Percentiles rank a stretch among this genome's conserved stretches.
phyloP scores from a whole-genome alignment of 768 basidiomycete genomes.

The Lactarius quietus region DNA sequence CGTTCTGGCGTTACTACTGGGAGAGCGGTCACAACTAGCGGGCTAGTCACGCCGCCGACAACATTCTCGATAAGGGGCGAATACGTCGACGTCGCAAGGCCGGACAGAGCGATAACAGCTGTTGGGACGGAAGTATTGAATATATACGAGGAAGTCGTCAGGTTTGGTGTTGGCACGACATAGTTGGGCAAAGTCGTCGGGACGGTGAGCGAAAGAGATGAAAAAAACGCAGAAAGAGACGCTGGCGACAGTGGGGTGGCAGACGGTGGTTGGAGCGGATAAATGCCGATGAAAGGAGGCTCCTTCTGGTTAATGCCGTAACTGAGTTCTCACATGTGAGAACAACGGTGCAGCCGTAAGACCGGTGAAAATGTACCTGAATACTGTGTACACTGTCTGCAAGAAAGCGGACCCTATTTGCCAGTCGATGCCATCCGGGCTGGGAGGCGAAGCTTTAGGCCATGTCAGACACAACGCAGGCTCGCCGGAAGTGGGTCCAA shows the following conservation, averaged over 20 bases:
- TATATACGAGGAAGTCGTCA: slow-evolving; percentile 58
- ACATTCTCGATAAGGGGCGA: slow-evolving; percentile 43
- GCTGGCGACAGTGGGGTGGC: slow-evolving; percentile 39
- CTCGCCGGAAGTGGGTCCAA: slow-evolving; percentile 62
- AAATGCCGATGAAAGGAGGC: slow-evolving; percentile 75
- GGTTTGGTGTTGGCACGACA: slow-evolving; percentile 59
- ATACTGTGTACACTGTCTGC: slow-evolving; percentile 73
- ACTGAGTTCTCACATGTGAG: slow-evolving; percentile 36
- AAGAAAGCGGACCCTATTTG: slow-evolving; percentile 71
- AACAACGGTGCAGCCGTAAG: neutral
- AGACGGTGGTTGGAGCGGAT: slow-evolving; percentile 48
- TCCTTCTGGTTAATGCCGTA: slow-evolving; percentile 73
- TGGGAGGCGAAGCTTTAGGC: slow-evolving; percentile 65
- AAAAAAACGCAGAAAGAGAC: slow-evolving; percentile 48
- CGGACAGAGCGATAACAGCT: slow-evolving; percentile 46
- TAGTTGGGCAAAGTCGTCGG: slow-evolving; percentile 70
- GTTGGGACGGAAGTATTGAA: slow-evolving; percentile 64
- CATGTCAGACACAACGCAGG: slow-evolving; percentile 70
- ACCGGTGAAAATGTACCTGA: slow-evolving; percentile 47
- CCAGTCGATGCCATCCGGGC: slow-evolving; percentile 77
- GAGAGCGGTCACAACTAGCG: slow-evolving; percentile 49
- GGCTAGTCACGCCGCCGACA: slow-evolving; percentile 28
- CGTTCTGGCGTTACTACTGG: slow-evolving; percentile 53
- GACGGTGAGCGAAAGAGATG: slow-evolving; percentile 60
- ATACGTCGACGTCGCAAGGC: slow-evolving; percentile 72